Conservation (phyloP, 192 early-diverging fungal species). For the Chytriomyces confervae region DNA sequence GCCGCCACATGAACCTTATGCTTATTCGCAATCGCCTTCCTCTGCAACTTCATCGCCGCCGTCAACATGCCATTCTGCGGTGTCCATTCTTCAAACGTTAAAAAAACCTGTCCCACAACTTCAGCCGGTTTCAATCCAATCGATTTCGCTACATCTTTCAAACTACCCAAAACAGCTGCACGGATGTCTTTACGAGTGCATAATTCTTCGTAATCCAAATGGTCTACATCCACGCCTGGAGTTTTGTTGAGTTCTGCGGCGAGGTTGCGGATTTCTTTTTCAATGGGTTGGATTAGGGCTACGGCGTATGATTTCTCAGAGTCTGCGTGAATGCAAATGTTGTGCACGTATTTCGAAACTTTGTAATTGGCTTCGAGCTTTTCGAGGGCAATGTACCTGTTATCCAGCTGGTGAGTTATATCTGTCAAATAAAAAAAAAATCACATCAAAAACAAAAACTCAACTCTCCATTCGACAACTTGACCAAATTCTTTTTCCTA, state of each 20-base stretch:
- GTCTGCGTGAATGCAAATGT: conserved; percentile 70
- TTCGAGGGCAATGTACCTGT: conserved; percentile 82
- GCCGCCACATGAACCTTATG: conserved; percentile 65
- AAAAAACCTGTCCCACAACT: conserved; percentile 66
- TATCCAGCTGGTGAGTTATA: neutral
- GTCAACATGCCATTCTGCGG: conserved; percentile 85
- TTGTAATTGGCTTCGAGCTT: conserved; percentile 92
- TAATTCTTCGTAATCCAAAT: conserved; percentile 55
- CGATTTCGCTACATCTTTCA: conserved; percentile 68
- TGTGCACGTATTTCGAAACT: conserved; percentile 70
- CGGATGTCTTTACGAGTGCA: conserved; percentile 48
- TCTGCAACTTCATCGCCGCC: conserved; percentile 90
- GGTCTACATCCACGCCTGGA: conserved; percentile 34
- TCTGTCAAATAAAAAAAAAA: neutral
- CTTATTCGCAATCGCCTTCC: conserved; percentile 73
- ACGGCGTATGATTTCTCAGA: conserved; percentile 73
- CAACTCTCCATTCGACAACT: conserved; percentile 82
- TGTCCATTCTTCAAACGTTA: conserved; percentile 88
- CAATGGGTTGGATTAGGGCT: conserved; percentile 75
- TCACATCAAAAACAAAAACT: neutral
- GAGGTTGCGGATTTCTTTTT: conserved; percentile 48
- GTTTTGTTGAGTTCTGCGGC: conserved; percentile 25
- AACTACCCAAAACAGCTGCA: conserved; percentile 57
- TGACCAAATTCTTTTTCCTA: conserved; percentile 93
- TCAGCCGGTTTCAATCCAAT: conserved; percentile 76